Evolutionary conservation across 176 grass and related monocot species (phyloP).

Genomic region (Oryza officinalis): DNA sequence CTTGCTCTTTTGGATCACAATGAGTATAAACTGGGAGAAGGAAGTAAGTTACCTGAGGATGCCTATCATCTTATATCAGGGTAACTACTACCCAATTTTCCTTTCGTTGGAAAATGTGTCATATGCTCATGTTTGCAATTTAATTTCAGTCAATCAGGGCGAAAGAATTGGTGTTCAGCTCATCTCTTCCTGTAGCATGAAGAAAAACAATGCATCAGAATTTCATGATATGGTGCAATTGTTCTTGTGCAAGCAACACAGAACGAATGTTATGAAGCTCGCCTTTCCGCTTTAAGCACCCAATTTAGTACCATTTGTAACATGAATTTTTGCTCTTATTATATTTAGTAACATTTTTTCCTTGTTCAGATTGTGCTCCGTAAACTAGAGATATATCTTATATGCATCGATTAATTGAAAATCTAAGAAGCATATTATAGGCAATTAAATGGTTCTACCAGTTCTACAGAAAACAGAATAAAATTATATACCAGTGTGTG

Average conservation of each 20-base stretch:
- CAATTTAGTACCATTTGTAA: not conserved
- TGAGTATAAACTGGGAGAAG: slow-evolving; percentile 26
- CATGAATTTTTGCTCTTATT: too few relatives aligned
- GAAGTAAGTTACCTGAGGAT: not conserved
- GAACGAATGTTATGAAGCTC: not conserved
- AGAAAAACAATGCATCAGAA: not conserved
- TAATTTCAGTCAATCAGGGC: slow-evolving; percentile 13
- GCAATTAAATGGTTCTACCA: too few relatives aligned
- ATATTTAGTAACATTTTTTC: too few relatives aligned
- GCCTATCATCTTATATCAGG: not conserved
- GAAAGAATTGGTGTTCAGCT: slow-evolving; percentile 49
- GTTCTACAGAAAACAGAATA: too few relatives aligned
- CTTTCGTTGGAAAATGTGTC: not conserved
- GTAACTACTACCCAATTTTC: not conserved
- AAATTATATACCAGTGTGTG: too few relatives aligned
- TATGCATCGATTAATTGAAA: too few relatives aligned
- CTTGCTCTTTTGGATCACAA: not conserved
- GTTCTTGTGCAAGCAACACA: not conserved
- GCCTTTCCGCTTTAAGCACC: not conserved
- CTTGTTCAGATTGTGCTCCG: too few relatives aligned
- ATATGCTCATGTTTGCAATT: not conserved
- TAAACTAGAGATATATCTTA: too few relatives aligned
- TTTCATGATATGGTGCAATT: not conserved
- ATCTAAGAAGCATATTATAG: too few relatives aligned
- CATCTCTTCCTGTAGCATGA: slow-evolving; percentile 44